Conservation (phyloP, 2,329 filamentous ascomycete genomes). For the Monilinia fructicola region DNA sequence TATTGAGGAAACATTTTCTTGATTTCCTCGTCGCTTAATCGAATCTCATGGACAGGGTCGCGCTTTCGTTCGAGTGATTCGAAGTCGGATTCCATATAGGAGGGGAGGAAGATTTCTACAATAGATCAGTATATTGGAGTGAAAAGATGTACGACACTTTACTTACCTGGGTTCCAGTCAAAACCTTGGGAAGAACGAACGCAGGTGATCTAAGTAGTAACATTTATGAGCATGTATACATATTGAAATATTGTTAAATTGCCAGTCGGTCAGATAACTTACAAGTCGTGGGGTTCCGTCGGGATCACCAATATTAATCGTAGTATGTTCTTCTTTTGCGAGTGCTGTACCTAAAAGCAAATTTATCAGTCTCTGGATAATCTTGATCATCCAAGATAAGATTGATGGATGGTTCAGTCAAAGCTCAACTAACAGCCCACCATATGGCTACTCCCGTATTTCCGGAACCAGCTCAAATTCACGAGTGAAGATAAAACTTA, state of each 20-base stretch:
- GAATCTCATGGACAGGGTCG: slow-evolving; percentile 76
- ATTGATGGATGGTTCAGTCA: background rate
- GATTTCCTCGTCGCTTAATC: slow-evolving; percentile 74
- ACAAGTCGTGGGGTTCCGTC: slow-evolving; percentile 73
- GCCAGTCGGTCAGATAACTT: slow-evolving; percentile 41
- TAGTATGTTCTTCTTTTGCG: slow-evolving; percentile 73
- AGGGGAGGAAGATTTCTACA: slow-evolving; percentile 76
- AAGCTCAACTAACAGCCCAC: slow-evolving; percentile 14
- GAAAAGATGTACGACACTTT: background rate
- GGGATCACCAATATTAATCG: slow-evolving; percentile 73
- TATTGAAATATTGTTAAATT: slow-evolving; percentile 21
- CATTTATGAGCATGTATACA: slow-evolving; percentile 26
- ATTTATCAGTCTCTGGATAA: background rate
- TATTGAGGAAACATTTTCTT: slow-evolving; percentile 66
- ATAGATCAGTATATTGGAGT: slow-evolving; percentile 10
- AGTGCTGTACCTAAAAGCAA: slow-evolving; percentile 62
- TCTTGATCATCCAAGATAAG: slow-evolving; percentile 37
- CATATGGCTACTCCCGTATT: background rate
- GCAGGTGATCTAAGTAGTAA: slow-evolving; percentile 65
- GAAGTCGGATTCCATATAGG: slow-evolving; percentile 73
- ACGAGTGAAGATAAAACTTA: slow-evolving; percentile 43
- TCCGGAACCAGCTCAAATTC: background rate
- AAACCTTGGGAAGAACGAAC: slow-evolving; percentile 78
- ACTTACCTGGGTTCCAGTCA: slow-evolving; percentile 74
- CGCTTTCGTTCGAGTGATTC: slow-evolving; percentile 71